These are phyloP conservation scores for Pestalotiopsis sp. DNA, from an alignment of 2,329 filamentous ascomycete genomes.

Conservation along the genomic window DNA sequence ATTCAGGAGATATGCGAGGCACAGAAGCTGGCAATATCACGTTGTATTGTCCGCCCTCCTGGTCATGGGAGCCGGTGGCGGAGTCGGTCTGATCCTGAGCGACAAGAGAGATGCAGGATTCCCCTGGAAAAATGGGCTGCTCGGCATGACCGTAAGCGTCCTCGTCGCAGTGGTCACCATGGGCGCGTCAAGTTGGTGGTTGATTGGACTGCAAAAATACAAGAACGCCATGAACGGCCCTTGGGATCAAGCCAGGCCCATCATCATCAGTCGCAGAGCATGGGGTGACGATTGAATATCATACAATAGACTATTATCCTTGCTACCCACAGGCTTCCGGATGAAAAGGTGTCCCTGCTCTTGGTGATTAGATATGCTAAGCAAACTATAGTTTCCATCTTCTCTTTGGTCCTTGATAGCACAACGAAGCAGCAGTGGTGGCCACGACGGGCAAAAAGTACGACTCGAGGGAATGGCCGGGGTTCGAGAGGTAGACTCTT, in stretches of 20 bases:
- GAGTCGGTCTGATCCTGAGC: slow-evolving; percentile 65
- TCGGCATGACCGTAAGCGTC: slow-evolving; percentile 77
- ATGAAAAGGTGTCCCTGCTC: too few relatives aligned
- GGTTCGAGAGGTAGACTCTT: too few relatives aligned
- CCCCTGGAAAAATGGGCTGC: slow-evolving; percentile 57
- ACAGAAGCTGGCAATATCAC: slow-evolving; percentile 81
- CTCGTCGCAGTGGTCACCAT: slow-evolving; percentile 75
- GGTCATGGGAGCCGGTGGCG: slow-evolving; percentile 77
- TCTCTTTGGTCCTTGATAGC: too few relatives aligned
- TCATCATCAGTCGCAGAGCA: slow-evolving; percentile 69
- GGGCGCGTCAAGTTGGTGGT: slow-evolving; percentile 96
- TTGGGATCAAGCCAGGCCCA: slow-evolving; percentile 92
- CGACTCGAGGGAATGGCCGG: too few relatives aligned
- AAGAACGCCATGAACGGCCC: slow-evolving; percentile 98
- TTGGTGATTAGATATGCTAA: too few relatives aligned
- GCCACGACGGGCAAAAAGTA: too few relatives aligned
- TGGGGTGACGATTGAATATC: slow-evolving; percentile 45
- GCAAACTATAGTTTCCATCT: too few relatives aligned
- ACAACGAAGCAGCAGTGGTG: too few relatives aligned
- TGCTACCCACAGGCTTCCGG: not conserved
- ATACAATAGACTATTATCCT: not conserved
- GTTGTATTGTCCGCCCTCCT: slow-evolving; percentile 72
- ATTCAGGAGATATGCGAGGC: slow-evolving; percentile 83
- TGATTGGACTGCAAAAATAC: slow-evolving; percentile 95
- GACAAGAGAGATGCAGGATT: slow-evolving; percentile 40